Evolutionary conservation across 805 yeast genomes (phyloP).

Genomic region (Ogataea nitratoaversa): DNA sequence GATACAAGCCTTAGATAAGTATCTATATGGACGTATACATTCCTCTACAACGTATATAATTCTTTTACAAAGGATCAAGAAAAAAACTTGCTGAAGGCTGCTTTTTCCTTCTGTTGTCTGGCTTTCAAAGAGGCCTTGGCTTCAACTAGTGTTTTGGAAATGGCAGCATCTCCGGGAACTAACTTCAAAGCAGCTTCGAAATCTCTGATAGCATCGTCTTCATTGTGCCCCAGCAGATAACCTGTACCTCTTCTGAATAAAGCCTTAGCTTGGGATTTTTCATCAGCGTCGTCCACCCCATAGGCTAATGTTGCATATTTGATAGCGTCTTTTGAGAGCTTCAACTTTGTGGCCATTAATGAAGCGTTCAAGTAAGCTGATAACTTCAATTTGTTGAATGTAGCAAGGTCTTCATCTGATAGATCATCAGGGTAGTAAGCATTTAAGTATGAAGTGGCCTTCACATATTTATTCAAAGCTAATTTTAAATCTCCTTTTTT

Average conservation of each 20-base stretch:
- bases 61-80: constrained; percentile 7
- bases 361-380: constrained; percentile 72
- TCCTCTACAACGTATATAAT: too few species aligned
- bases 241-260: constrained; percentile 83
- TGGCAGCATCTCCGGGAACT: constrained; percentile 71
- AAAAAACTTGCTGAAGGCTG: constrained; percentile 71
- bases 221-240: constrained; percentile 55
- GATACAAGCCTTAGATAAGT: too few species aligned
- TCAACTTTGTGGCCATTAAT: constrained; percentile 63
- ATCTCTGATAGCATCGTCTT: constrained; percentile 63
- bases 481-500: constrained; percentile 54
- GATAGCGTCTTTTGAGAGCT: constrained; percentile 50
- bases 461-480: constrained; percentile 66
- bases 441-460: constrained; percentile 64
- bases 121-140: constrained; percentile 48
- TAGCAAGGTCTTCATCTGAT: constrained; percentile 47
- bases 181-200: constrained; percentile 60
- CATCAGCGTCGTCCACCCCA: constrained; percentile 54
- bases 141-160: constrained; percentile 57
- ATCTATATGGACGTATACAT: too few species aligned
- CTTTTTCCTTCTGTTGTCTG: constrained; percentile 65
- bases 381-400: constrained; percentile 50
- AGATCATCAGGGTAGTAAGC: constrained; percentile 74
- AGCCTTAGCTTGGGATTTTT: constrained; percentile 77
- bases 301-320: constrained; percentile 64